These are phyloP conservation scores for Blastomyces silverae DNA, from an alignment of 2,329 filamentous ascomycete species.

Conservation along the genomic window DNA sequence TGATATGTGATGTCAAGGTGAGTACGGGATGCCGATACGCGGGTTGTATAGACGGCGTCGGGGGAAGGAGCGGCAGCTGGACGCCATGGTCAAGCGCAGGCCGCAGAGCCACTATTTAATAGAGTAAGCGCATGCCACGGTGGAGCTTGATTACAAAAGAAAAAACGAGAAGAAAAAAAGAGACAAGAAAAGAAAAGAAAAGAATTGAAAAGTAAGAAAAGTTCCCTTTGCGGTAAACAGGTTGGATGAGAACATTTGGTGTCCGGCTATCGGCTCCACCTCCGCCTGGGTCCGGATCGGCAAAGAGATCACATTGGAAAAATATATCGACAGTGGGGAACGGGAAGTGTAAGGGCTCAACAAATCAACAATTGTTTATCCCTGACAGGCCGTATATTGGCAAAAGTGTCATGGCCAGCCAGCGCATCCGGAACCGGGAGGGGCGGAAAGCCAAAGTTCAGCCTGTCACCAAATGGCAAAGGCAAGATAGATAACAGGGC, in stretches of 20 bases:
- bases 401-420: neutral
- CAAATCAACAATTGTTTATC: neutral
- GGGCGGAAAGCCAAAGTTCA: neutral
- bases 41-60: slow-evolving; percentile 20
- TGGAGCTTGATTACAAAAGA: slow-evolving; percentile 10
- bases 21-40: slow-evolving; percentile 8
- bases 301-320: neutral
- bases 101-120: slow-evolving; percentile 24
- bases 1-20: slow-evolving; percentile 15
- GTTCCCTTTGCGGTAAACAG: neutral
- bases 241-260: neutral
- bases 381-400: neutral
- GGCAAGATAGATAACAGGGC: neutral
- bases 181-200: neutral
- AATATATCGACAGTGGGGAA: neutral
- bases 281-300: neutral
- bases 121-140: slow-evolving; percentile 9
- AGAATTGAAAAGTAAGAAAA: neutral
- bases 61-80: slow-evolving; percentile 23
- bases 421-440: neutral
- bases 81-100: slow-evolving; percentile 24
- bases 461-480: neutral
- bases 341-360: neutral
- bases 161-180: neutral
- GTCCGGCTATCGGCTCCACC: neutral